Base-by-base conservation (phyloP, 2,329 filamentous ascomycete species). In the Cadophora sp. region DNA sequence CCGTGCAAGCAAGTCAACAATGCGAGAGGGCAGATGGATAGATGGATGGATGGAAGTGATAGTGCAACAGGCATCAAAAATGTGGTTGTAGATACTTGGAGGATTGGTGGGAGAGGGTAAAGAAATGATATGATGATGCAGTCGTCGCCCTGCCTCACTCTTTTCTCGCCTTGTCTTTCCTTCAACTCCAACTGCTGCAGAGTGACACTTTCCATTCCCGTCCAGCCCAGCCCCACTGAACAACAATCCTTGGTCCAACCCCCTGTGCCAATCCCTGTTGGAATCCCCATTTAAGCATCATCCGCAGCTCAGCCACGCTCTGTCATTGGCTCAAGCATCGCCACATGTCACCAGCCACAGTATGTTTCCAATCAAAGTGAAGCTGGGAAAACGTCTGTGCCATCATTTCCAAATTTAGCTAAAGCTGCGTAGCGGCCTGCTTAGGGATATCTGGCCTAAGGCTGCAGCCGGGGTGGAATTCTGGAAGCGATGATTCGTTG, bases 281-380 rank as follows among this genome's bases (percentile, higher is more conserved):
- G 6, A 16, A 58, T 58, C 61, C 5, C 41, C 62, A 43, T n/a
- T 58, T 27, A 18, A 27, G 55, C 62, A 59, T 65, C 55, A 65
- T 65, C 59, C 16, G 13, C 20, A 16, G 48, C 63, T 61, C 56
- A 60, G 63, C 63, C 63, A 65, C 59, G n/a, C 18, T 39, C 27
- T 16, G 6, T 51, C 7, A 39, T 62, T 62, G 59, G 48, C 18
- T 41, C 18, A n/a, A 22, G 18, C 11, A 4, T 11, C n/a, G n/a
- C 33, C 53, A 39, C 33, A 22, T 41, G 53, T 47, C 58, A 60
- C 58, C 41, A 30, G 58, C 58, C 58, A 60, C 58, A 47, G 7
- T 7, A 20, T 9, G 9, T 7, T 8, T 9, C 56, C 56, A 43
- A 45, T 45, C 22, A n/a, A 4, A 30, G 20, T 3, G 4, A 18